These are phyloP conservation scores for Rhinocladiella similis DNA, from an alignment of 2,329 filamentous ascomycete genomes.

Conservation along the genomic window DNA sequence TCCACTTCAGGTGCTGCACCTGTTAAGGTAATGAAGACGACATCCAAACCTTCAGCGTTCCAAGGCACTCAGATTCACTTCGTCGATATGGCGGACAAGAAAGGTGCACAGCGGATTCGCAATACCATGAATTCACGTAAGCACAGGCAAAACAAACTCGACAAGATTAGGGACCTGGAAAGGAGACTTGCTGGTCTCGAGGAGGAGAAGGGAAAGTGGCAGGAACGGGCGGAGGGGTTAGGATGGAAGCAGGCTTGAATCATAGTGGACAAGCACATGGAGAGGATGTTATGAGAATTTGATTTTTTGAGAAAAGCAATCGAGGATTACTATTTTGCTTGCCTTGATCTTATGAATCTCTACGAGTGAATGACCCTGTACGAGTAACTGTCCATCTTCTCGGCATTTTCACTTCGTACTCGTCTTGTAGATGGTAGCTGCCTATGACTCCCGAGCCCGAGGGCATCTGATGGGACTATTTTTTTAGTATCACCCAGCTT, in stretches of 20 bases:
- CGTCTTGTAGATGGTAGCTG: too few species aligned
- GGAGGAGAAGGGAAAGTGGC: conserved; percentile 24
- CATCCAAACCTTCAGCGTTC: neutral
- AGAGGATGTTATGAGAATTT: neutral
- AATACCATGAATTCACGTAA: conserved; percentile 31
- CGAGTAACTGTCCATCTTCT: too few species aligned
- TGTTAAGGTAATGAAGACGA: neutral
- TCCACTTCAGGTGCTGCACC: neutral
- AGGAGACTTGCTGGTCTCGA: conserved; percentile 22
- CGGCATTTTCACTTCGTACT: too few species aligned
- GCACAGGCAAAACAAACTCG: conserved; percentile 29
- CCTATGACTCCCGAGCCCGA: too few species aligned
- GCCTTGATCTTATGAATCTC: too few species aligned
- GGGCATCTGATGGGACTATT: too few species aligned
- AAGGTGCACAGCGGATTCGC: conserved; percentile 26
- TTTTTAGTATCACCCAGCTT: too few species aligned
- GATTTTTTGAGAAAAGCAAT: conserved; percentile 6
- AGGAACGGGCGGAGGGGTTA: conserved; percentile 10
- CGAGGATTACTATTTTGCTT: neutral
- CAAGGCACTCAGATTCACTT: conserved; percentile 25
- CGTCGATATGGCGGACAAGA: conserved; percentile 29
- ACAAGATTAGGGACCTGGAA: conserved; percentile 28
- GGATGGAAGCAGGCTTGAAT: conserved; percentile 15
- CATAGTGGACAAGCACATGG: neutral
- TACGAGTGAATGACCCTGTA: too few species aligned